Evolutionary conservation across 257 asterid species (phyloP).

Genomic region (Solanum commersonii): DNA sequence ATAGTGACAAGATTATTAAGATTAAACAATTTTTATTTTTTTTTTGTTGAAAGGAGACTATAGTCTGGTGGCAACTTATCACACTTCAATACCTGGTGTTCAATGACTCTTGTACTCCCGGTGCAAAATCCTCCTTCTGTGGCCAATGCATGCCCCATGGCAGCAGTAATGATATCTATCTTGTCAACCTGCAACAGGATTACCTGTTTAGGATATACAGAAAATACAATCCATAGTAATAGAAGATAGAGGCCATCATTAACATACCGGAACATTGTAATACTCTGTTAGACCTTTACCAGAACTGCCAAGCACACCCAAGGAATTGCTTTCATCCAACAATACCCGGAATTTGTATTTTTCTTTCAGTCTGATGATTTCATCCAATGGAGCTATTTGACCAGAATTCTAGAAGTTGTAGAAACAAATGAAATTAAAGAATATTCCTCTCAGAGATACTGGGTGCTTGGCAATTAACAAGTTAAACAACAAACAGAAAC

Average conservation of each 20-base stretch:
- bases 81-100: constrained; percentile 65
- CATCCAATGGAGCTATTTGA: constrained; percentile 83
- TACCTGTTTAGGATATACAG: not conserved
- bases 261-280: constrained; percentile 61
- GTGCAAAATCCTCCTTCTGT: constrained; percentile 99
- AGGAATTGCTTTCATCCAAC: constrained; percentile 85
- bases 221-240: constrained; percentile 7
- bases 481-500: not conserved
- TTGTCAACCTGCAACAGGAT: constrained; percentile 54
- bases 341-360: constrained; percentile 76
- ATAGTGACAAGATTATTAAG: not conserved
- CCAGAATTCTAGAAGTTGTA: constrained; percentile 73
- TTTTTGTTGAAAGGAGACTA: not conserved
- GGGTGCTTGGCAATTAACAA: not conserved
- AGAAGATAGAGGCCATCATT: constrained; percentile 1
- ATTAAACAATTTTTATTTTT: not conserved
- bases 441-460: not conserved
- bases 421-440: not conserved
- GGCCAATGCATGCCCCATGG: constrained; percentile 96
- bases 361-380: constrained; percentile 75
- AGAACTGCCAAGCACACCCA: constrained; percentile 87
- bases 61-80: not conserved
- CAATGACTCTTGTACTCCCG: constrained; percentile 84
- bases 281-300: constrained; percentile 92
- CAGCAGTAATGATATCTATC: constrained; percentile 85